Base-by-base conservation (phyloP, 1,284 basidiomycete species). In the Ceratobasidium theobromae region DNA sequence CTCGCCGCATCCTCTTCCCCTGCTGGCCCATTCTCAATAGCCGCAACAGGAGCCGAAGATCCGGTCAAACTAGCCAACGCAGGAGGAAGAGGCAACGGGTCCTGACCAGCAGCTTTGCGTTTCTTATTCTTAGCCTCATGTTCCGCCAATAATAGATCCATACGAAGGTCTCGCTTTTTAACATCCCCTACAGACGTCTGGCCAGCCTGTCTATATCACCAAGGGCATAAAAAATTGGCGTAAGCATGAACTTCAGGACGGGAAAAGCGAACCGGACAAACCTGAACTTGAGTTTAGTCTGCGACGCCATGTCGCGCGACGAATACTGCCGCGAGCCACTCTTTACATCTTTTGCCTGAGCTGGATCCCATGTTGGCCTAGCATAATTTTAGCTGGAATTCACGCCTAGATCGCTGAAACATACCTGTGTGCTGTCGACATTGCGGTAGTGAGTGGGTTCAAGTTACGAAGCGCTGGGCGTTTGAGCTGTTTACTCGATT, bases 261-360 rank as follows among this genome's bases (percentile, higher is more conserved):
- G 45, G 53, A 52, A 25, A n/a, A 60, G n/a, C 21, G 11, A 52
- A 23, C 69, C 71, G 57, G 43, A 69, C 80, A 65, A 70, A 91
- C 86, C 95, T 86, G 78, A 97, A 98, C 80, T 98, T 98, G 70
- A 98, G 87, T 77, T 95, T 95, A 0, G 94, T 98, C 76, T 97
- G 91, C 3, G 91, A 82, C 2, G 95, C 91, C 82, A 96, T 89
- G 75, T 95, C 92, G 67, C 90, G 85, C 73, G 91, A 89, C 14
- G 92, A 94, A 77, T 88, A 91, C 75, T 94, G 91, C 69, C 91
- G 86, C 51, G 93, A 93, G 65, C 91, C 92, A 11, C 88, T 89
- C 75, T 93, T 94, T 71, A 88, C 86, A 75, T 91, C 88, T 72
- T 84, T 85, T n/a, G 88, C 89, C 74, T 92, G 89, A 0, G 89